These are phyloP conservation scores for Fraxinus nigra DNA, from an alignment of 305 asterid species.

Conservation along the genomic window DNA sequence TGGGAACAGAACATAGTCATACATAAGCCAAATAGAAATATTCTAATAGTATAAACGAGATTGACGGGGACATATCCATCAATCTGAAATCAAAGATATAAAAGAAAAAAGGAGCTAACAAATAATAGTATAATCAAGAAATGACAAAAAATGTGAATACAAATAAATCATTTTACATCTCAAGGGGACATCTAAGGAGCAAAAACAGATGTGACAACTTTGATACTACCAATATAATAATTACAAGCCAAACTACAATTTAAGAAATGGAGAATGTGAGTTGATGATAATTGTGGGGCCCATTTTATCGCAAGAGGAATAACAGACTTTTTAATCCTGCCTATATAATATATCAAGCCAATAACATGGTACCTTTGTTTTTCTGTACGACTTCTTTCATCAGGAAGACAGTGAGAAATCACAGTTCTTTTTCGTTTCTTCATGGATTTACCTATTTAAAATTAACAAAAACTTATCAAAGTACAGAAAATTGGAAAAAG, in stretches of 20 bases:
- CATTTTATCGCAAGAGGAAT: too few species aligned
- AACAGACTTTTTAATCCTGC: neutral
- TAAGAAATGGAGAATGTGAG: neutral
- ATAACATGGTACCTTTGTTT: conserved; percentile 62
- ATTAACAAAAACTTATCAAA: conserved; percentile 16
- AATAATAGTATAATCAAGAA: neutral
- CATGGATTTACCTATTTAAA: conserved; percentile 32
- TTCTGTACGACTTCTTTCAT: conserved; percentile 44
- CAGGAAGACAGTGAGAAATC: conserved; percentile 32
- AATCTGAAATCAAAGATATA: neutral
- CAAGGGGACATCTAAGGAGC: neutral
- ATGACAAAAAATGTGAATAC: neutral
- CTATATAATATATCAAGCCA: neutral
- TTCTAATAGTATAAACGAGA: too few species aligned
- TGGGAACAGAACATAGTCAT: neutral
- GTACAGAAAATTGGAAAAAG: neutral
- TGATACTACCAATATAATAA: neutral
- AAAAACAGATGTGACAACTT: neutral
- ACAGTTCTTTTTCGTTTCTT: conserved; percentile 32
- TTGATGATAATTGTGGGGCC: neutral
- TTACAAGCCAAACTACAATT: neutral
- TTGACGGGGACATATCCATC: neutral
- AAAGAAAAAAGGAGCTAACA: neutral
- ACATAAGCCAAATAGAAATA: neutral
- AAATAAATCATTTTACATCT: neutral